These are phyloP conservation scores for Spathaspora gorwiae DNA, from an alignment of 805 yeast genomes.

Conservation along the genomic window DNA sequence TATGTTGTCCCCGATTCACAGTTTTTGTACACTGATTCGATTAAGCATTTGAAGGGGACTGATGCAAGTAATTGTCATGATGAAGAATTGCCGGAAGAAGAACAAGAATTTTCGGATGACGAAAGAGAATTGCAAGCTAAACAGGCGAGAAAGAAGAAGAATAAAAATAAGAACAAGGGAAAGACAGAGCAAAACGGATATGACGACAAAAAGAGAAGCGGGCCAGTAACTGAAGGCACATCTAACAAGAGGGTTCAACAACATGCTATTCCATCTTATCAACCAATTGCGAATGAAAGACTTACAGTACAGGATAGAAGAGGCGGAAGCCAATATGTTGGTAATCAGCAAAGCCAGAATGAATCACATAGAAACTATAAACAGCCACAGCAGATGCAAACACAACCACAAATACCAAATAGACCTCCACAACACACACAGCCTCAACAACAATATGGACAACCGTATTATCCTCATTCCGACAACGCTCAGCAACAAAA, in stretches of 20 bases:
- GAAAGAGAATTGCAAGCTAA: slow-evolving; percentile 77
- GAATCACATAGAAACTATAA: not conserved
- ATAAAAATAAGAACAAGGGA: slow-evolving; percentile 36
- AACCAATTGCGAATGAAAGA: slow-evolving; percentile 6
- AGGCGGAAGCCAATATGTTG: not conserved
- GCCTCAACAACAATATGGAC: slow-evolving; percentile 4
- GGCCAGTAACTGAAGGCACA: slow-evolving; percentile 9
- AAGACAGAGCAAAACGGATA: slow-evolving; percentile 5
- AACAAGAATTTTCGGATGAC: slow-evolving; percentile 93
- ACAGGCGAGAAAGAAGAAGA: slow-evolving; percentile 57
- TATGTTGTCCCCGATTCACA: slow-evolving; percentile 80
- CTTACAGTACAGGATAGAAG: not conserved
- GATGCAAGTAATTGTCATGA: slow-evolving; percentile 95
- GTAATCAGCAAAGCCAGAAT: not conserved
- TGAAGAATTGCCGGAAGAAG: slow-evolving; percentile 89
- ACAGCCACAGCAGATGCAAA: slow-evolving; percentile 4
- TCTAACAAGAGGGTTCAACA: slow-evolving; percentile 18
- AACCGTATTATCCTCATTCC: slow-evolving; percentile 4
- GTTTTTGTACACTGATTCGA: slow-evolving; percentile 69
- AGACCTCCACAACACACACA: slow-evolving; percentile 9
- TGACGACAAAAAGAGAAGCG: slow-evolving; percentile 10
- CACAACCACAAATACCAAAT: not conserved
- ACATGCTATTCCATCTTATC: slow-evolving; percentile 5
- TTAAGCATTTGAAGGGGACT: slow-evolving; percentile 72
- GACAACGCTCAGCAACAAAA: slow-evolving; percentile 1